Base-by-base conservation (phyloP, 2,329 filamentous ascomycete species). In the Blumeriella jaapii region DNA sequence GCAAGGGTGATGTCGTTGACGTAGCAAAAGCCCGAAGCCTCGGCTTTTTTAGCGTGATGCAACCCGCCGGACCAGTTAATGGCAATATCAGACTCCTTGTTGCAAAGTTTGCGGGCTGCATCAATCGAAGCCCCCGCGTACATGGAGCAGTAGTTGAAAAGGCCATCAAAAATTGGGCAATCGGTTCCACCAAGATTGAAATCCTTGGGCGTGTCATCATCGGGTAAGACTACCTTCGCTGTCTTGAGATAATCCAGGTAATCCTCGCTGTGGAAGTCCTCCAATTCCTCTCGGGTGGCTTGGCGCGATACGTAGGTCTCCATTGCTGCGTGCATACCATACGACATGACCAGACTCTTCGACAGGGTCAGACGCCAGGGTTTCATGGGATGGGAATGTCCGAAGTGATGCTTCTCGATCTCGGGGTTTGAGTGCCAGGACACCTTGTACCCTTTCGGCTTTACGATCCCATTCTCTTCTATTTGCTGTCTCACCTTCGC, bases 1-100 rank as follows among this genome's bases (percentile, higher is more conserved):
- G 82, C 85, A 29, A 98, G 71, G 39, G 96, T 91, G 51, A 96
- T 96, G 59, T 98, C 91, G 59, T 98, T 98, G 62, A 96, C 86
- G 62, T 98, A 98, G 64, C 91, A 98, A 60, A 98, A 98, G 0
- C 91, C 91, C 10, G 82, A 89, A 0, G 91, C 89, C 60, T 94
- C 86, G 34, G 80, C 75, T 56, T 89, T 91, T 60, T 96, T 95
- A 29, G 91, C 91, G 55, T 98, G 91, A 59, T 98, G 91, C 18
- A 98, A 71, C 8, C 91, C 91, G 22, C 91, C 91, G 12, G 86
- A 91, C 91, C 91, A 98, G 52, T 93, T 93, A 54, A 98, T 86
- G 36, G 91, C 91, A 55, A 98, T 95, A 54, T 96, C 84, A 18
- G 86, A 85, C 60, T 94, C 82, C 30, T 78, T 70, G 52, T 83